Base-by-base conservation (phyloP, 2,329 filamentous ascomycete species). In the Colletotrichum graminicola region DNA sequence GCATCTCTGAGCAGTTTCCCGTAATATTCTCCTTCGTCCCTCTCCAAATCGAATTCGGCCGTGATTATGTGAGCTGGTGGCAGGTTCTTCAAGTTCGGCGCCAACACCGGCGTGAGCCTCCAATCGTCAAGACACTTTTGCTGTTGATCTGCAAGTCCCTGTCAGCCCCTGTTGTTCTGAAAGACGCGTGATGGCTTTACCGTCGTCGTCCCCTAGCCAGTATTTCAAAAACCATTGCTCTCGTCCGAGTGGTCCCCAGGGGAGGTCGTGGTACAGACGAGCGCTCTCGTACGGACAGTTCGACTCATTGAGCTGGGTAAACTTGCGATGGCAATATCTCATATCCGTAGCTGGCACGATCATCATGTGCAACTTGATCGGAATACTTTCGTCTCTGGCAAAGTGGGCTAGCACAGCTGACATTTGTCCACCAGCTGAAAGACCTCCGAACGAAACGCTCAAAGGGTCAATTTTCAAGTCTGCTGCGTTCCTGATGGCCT, bases 361-460 rank as follows among this genome's bases (percentile, higher is more conserved):
- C 73, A 80, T 75, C 34, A 80, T 49, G 14, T 79, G 77, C 5
- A 79, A 64, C 41, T 78, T 79, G 36, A 82, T 74, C 3, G 75
- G 68, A 29, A 77, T 54, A 0, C 41, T 60, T n/a, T 79, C 76
- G 47, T 82, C 78, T 26, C 79, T 75, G 54, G 79, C 79, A 14
- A 81, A 75, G 66, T 80, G 79, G 0, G 78, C 76, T 45, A 81
- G 70, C 0, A 82, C 79, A 11, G 79, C 79, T 2, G 78, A 76
- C 67, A 79, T 77, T 10, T 77, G 75, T 2, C 76, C 75, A 4
- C 74, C 76, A 1, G 76, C 75, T 0, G 76, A 75, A n/a, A 77
- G 68, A 1, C 76, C 76, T 0, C 76, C 75, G 26, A 77, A 76
- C 0, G 76, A 76, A 16, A 76, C 73, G 47, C 74, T 75, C 12